A percentile compares a stretch with the other conserved stretches of the same genome.
phyloP scores from a whole-genome alignment of 2,329 filamentous ascomycete species.

The Aspergillus brunneoviolaceus region DNA sequence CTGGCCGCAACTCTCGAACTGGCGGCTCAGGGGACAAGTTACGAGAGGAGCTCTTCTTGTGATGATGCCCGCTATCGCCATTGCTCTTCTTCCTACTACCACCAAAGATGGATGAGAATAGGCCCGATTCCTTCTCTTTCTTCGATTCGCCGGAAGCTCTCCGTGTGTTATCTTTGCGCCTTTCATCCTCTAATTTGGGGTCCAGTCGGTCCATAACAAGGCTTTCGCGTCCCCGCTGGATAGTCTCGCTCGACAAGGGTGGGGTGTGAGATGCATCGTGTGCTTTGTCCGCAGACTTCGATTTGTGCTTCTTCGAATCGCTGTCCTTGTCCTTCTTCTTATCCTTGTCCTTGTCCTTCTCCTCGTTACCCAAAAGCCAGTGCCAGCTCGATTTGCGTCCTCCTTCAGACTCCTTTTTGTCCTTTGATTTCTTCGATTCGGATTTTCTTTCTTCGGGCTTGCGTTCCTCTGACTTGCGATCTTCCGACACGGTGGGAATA shows the following conservation, averaged over 20 bases:
- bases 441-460: constrained; percentile 67
- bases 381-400: constrained; percentile 74
- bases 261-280: constrained; percentile 81
- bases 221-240: constrained; percentile 67
- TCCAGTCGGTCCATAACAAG: constrained; percentile 80
- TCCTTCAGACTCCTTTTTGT: constrained; percentile 71
- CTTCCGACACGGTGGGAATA: constrained; percentile 73
- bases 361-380: constrained; percentile 73
- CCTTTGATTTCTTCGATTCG: constrained; percentile 71
- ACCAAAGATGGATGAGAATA: constrained; percentile 93
- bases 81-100: constrained; percentile 84
- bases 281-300: constrained; percentile 54
- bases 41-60: constrained; percentile 72
- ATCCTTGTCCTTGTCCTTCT: constrained; percentile 60
- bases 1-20: constrained; percentile 71
- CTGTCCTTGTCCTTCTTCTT: constrained; percentile 63
- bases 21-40: constrained; percentile 79
- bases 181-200: constrained; percentile 65
- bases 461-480: constrained; percentile 69
- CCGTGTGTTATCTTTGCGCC: constrained; percentile 74
- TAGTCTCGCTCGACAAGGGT: constrained; percentile 78
- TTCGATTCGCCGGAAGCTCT: constrained; percentile 68
- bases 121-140: constrained; percentile 81
- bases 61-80: constrained; percentile 58
- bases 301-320: constrained; percentile 59